These are phyloP conservation scores for Whalleya microplaca DNA, from an alignment of 2,329 filamentous ascomycete genomes.

Conservation along the genomic window DNA sequence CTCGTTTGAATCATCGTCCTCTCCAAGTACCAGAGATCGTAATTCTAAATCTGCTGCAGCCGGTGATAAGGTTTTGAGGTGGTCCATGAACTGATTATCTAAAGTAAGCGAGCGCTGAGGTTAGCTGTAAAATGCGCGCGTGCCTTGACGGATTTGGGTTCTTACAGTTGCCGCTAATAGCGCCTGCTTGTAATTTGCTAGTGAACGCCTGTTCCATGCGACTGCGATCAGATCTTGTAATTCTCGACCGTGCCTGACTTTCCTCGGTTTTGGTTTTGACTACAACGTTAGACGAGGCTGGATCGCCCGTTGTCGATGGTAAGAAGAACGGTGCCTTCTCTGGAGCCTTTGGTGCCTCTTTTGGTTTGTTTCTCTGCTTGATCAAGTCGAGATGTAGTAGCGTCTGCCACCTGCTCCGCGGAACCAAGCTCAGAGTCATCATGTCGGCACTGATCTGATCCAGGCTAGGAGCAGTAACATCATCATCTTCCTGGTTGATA, in stretches of 20 bases:
- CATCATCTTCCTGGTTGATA: slow-evolving; percentile 56
- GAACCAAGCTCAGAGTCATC: slow-evolving; percentile 86
- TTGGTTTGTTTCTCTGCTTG: slow-evolving; percentile 91
- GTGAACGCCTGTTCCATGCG: slow-evolving; percentile 63
- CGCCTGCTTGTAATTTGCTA: slow-evolving; percentile 57
- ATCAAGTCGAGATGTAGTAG: slow-evolving; percentile 91
- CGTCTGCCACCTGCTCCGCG: slow-evolving; percentile 92
- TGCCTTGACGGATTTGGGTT: slow-evolving; percentile 13
- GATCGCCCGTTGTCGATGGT: slow-evolving; percentile 60
- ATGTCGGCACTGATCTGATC: slow-evolving; percentile 84
- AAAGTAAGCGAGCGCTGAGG: slow-evolving; percentile 1
- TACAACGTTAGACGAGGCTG: slow-evolving; percentile 29
- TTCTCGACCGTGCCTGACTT: slow-evolving; percentile 55
- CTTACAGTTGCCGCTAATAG: slow-evolving; percentile 64
- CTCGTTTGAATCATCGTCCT: slow-evolving; percentile 63
- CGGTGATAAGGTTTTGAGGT: slow-evolving; percentile 80
- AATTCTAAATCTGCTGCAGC: slow-evolving; percentile 90
- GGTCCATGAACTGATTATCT: slow-evolving; percentile 71
- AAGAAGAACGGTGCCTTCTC: slow-evolving; percentile 97
- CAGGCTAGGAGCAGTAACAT: slow-evolving; percentile 57
- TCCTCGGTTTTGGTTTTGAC: slow-evolving; percentile 34
- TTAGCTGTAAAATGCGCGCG: slow-evolving; percentile 8
- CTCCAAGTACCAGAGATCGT: slow-evolving; percentile 67
- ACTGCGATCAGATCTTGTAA: slow-evolving; percentile 67
- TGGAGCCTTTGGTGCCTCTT: slow-evolving; percentile 85